phyloP scores from a whole-genome alignment of 305 asterid genomes.

The Fraxinus sp. region DNA sequence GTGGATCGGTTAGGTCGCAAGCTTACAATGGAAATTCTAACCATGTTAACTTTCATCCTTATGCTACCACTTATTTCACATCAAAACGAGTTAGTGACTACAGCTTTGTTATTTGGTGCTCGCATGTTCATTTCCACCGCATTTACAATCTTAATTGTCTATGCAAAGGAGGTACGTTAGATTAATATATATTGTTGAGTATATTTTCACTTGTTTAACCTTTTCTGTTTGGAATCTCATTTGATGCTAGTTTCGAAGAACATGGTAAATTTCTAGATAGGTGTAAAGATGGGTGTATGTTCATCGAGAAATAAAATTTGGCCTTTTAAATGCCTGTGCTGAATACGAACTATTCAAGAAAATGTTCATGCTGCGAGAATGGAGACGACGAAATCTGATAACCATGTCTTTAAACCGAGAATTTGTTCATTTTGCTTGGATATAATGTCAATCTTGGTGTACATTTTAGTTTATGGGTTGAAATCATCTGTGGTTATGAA shows the following conservation, averaged over 20 bases:
- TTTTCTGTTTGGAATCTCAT: not conserved
- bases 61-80: constrained; percentile 55
- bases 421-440: not conserved
- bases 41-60: constrained; percentile 40
- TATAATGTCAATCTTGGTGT: not conserved
- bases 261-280: not conserved
- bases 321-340: not conserved
- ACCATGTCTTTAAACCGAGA: not conserved
- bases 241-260: not conserved
- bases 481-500: not conserved
- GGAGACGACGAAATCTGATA: not conserved
- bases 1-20: constrained; percentile 87
- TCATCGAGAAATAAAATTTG: not conserved
- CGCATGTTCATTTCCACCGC: constrained; percentile 72
- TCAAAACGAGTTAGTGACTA: constrained; percentile 49
- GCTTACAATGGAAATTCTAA: constrained; percentile 67
- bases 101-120: constrained; percentile 63
- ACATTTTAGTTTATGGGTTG: not conserved
- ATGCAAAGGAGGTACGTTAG: constrained; percentile 70
- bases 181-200: not conserved
- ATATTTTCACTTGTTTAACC: constrained; percentile 1
- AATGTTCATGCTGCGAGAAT: not conserved
- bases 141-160: constrained; percentile 57
- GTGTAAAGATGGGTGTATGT: not conserved
- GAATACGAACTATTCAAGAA: not conserved